Evolutionary conservation across 306 rosid species (phyloP).

Genomic region (Gleditsia sinensis): DNA sequence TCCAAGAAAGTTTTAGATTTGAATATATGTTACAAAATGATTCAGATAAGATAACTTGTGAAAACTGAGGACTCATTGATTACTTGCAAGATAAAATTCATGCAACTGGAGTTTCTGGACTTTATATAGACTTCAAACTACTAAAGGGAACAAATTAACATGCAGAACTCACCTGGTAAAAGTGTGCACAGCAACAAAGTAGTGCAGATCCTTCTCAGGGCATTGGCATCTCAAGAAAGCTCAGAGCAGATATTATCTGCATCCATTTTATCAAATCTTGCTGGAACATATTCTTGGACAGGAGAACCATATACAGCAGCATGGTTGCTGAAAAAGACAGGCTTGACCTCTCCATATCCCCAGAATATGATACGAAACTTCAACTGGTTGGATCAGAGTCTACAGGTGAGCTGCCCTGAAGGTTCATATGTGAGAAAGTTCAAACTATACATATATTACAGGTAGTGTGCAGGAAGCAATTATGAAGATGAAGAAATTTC

Average conservation of each 20-base stretch:
- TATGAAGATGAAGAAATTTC: constrained; percentile 28
- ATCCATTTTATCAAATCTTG: constrained; percentile 73
- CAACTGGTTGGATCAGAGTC: constrained; percentile 63
- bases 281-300: constrained; percentile 74
- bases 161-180: constrained; percentile 57
- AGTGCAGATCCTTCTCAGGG: constrained; percentile 54
- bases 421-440: constrained; percentile 17
- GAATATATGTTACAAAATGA: constrained; percentile 22
- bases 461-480: neutral
- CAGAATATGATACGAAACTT: constrained; percentile 66
- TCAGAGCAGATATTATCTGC: constrained; percentile 65
- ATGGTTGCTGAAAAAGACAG: constrained; percentile 75
- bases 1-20: constrained; percentile 6
- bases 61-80: constrained; percentile 15
- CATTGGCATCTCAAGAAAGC: constrained; percentile 59
- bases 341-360: constrained; percentile 58
- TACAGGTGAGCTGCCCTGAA: constrained; percentile 53
- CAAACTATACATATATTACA: constrained; percentile 7
- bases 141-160: constrained; percentile 20
- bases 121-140: constrained; percentile 2
- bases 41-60: neutral
- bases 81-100: neutral
- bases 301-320: constrained; percentile 81
- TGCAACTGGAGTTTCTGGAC: neutral
- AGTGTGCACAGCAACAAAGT: constrained; percentile 60